Base-by-base conservation (phyloP, 768 basidiomycete species). In the Trametes sanguinea region DNA sequence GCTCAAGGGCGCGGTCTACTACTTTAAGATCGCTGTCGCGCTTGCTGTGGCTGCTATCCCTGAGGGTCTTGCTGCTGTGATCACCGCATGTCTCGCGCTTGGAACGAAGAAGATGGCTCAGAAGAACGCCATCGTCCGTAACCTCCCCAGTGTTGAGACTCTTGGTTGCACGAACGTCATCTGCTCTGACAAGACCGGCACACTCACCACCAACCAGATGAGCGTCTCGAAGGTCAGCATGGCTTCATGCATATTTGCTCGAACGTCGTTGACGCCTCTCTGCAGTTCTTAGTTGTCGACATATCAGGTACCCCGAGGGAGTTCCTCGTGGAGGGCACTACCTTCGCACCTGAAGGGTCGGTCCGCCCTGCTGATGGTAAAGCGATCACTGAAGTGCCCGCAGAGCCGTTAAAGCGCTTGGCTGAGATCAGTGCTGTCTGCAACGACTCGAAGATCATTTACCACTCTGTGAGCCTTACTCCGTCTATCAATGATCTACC, bases 51-150 rank as follows among this genome's bases (percentile, higher is more conserved):
- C 96, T 60, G 96, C 96, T 43, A 99, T 98, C 71, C 96, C 97
- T 0, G 96, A 99, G 76, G 96, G 96, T 61, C 78, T 99, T n/a
- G 95, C 96, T 39, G 95, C 95, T 53, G 96, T 99, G 61, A 97
- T 98, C 71, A 99, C 96, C 7, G 95, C 95, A 9, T 98, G 95
- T 75, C 76, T 99, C 42, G 95, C 97, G 9, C 82, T 99, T 13
- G 97, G 96, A 17, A 98, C 96, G 16, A 95, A 97, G 80, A 98
- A 97, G 76, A 99, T 99, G 96, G 95, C 96, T 0, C 92, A 97
- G 80, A 92, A 95, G 77, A 97, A 98, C 64, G 96, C 96, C 2
- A 99, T 99, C 69, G 96, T 99, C 56, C 80, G 95, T 68, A 95
- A 96, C 74, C 78, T 99, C 64, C 97, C 96, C 7, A 94, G 91